Percentiles rank a stretch among this genome's conserved stretches.
phyloP scores from a whole-genome alignment of 495 filamentous ascomycete species.

The Penicillium simplicissimum region DNA sequence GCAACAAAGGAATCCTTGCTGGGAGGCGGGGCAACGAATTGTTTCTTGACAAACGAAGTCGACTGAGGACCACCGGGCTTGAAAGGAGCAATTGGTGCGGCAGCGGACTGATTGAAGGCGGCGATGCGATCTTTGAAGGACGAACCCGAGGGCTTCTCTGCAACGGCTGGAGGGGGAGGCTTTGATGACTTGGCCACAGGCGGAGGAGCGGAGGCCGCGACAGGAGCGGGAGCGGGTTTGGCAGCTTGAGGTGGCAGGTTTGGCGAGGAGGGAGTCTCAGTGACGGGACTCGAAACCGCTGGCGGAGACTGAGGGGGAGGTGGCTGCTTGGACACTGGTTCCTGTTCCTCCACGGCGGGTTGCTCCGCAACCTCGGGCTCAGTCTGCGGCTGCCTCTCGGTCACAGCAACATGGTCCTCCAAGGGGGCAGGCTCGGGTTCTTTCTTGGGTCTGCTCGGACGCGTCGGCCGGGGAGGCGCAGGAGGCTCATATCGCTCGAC shows the following conservation, averaged over 20 bases:
- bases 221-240: conserved; percentile 25
- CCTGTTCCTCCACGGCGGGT: conserved; percentile 21
- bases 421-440: conserved; percentile 54
- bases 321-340: conserved; percentile 44
- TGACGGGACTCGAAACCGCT: conserved; percentile 13
- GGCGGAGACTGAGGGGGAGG: conserved; percentile 38
- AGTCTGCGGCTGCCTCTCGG: conserved; percentile 35
- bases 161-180: conserved; percentile 60
- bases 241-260: conserved; percentile 29
- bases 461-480: conserved; percentile 80
- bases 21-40: conserved; percentile 95
- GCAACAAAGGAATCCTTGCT: conserved; percentile 91
- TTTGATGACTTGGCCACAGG: conserved; percentile 46
- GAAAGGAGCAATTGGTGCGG: conserved; percentile 81
- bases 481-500: conserved; percentile 93
- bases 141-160: conserved; percentile 72
- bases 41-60: conserved; percentile 86
- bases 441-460: conserved; percentile 70
- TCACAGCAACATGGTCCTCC: conserved; percentile 31
- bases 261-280: conserved; percentile 30
- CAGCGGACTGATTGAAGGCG: conserved; percentile 89
- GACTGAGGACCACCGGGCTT: conserved; percentile 69
- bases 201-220: conserved; percentile 39
- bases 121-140: conserved; percentile 96
- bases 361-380: conserved; percentile 43